These are phyloP conservation scores for Moricandia moricandioides DNA, from an alignment of 345 rosid species.

Conservation along the genomic window DNA sequence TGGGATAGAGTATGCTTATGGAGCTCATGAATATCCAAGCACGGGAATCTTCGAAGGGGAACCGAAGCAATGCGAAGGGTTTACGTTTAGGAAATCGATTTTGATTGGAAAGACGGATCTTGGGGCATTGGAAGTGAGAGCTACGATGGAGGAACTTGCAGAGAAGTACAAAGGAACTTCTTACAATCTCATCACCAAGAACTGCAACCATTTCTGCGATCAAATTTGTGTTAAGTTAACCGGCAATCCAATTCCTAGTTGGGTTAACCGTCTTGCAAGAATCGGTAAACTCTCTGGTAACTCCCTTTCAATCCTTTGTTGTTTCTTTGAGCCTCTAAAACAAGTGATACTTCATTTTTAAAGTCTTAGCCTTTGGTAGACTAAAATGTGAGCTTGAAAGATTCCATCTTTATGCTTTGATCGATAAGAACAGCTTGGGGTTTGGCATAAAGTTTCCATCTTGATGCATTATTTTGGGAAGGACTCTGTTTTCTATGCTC, in stretches of 20 bases:
- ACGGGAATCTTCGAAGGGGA: slow-evolving; percentile 94
- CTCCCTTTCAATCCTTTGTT: too few species aligned
- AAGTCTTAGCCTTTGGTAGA: neutral
- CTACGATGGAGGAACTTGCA: slow-evolving; percentile 77
- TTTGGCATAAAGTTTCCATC: neutral
- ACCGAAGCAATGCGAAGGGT: slow-evolving; percentile 90
- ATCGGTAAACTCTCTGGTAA: slow-evolving; percentile 60
- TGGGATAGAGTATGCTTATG: slow-evolving; percentile 90
- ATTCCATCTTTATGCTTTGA: slow-evolving; percentile 9
- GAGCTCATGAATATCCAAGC: slow-evolving; percentile 91
- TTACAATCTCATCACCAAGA: slow-evolving; percentile 84
- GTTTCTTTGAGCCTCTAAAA: too few species aligned
- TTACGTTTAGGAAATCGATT: slow-evolving; percentile 78
- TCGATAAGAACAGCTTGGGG: neutral
- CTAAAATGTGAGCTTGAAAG: neutral
- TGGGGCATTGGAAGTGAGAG: slow-evolving; percentile 61
- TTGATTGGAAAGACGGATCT: slow-evolving; percentile 84
- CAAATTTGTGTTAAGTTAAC: slow-evolving; percentile 72
- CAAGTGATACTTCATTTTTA: too few species aligned
- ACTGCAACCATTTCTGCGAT: slow-evolving; percentile 96
- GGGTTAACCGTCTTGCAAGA: slow-evolving; percentile 95
- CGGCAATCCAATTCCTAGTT: slow-evolving; percentile 85
- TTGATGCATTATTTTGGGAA: neutral
- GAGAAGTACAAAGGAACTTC: slow-evolving; percentile 74
- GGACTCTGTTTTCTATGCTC: slow-evolving; percentile 24